phyloP scores from a whole-genome alignment of 306 rosid genomes.

The Cucumis hystrix region DNA sequence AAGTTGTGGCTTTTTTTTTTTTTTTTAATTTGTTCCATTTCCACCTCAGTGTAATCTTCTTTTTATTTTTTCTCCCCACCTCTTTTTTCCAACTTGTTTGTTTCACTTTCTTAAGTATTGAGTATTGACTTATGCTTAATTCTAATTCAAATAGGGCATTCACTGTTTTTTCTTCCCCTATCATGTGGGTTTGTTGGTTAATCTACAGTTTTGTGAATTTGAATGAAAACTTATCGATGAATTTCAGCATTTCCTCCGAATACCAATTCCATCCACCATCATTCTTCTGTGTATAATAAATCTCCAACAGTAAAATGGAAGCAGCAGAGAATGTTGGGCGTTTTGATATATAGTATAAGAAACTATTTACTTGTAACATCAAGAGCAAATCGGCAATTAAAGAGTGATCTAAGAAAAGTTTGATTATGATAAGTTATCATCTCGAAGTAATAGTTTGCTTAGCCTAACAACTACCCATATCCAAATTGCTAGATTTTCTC shows the following conservation, averaged over 20 bases:
- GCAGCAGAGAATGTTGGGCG: no score
- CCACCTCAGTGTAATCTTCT: background rate
- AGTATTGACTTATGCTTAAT: background rate
- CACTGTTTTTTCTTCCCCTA: background rate
- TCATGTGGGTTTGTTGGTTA: background rate
- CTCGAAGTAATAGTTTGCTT: background rate
- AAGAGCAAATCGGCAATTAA: background rate
- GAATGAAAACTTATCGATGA: background rate
- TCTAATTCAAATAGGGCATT: background rate
- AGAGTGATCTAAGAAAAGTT: background rate
- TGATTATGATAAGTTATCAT: background rate
- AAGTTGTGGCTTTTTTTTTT: background rate
- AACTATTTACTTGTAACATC: background rate
- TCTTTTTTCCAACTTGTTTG: background rate
- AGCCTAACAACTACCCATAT: background rate
- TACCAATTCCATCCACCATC: background rate
- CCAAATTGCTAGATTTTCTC: background rate
- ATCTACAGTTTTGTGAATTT: constrained; percentile 1
- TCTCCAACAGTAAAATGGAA: no score
- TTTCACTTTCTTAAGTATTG: background rate
- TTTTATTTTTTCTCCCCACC: background rate
- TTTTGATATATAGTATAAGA: no score
- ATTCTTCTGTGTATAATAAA: no score
- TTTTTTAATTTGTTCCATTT: background rate
- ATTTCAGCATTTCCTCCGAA: background rate